Base-by-base conservation (phyloP, 2,329 filamentous ascomycete genomes). In the Trichoderma hamatum region DNA sequence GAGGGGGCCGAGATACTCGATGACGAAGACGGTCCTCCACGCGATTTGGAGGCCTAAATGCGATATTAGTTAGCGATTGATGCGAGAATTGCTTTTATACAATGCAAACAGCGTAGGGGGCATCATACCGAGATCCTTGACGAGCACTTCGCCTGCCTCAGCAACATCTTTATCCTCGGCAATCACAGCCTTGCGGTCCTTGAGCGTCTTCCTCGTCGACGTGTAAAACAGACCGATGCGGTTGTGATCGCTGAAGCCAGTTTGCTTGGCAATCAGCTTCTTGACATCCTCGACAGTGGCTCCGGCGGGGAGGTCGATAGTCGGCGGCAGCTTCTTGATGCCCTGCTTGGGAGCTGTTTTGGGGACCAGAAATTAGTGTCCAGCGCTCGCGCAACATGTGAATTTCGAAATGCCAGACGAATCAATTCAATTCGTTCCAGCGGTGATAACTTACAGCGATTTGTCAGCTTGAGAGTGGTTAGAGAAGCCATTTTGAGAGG, bases 1-100 rank as follows among this genome's bases (percentile, higher is more conserved):
- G 75, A 98, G 87, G 6, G 96, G 96, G 4, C 96, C 96, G 73
- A 96, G 82, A 81, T 99, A 99, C 82, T 99, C 96, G 83, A 97
- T 90, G 72, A 97, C 83, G 84, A 95, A 99, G 79, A 98, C 95
- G 70, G 93, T 96, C 72, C 89, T 90, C 96, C 96, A 99, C 71
- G 89, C 89, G 68, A 97, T 91, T 80, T 99, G 96, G 60, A 90
- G 88, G 19, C 96, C 94, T 97, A 70, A 3, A 51, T 3, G 34
- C 19, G 32, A 32, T 4, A 1, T 65, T 26, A 54, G 9, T 65
- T n/a, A 7, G 26, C 26, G 13, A 13, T 59, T 3, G 21, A 28
- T 1, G 24, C 21, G 49, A 30, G 19, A 10, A 63, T 26, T 26
- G 30, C 30, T 30, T 30, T 7, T 5, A n/a, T 19, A 30, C 10